These are phyloP conservation scores for Actinomortierella ambigua DNA, from an alignment of 371 early-diverging fungal species.

Conservation along the genomic window DNA sequence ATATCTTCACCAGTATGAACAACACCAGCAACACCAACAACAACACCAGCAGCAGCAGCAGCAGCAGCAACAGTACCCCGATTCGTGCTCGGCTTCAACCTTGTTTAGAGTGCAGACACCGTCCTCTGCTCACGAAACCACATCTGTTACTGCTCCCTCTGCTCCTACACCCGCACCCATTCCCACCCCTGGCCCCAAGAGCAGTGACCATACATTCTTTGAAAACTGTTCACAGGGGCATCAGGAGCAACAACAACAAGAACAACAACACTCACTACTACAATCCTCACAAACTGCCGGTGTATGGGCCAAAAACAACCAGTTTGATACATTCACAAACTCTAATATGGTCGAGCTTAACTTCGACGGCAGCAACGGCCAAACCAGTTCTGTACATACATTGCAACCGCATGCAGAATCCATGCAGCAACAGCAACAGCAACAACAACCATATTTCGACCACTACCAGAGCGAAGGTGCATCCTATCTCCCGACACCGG, in stretches of 20 bases:
- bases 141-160: not conserved
- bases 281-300: conserved; percentile 3
- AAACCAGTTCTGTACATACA: not conserved
- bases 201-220: conserved; percentile 1
- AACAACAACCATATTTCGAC: not conserved
- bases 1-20: too few species aligned
- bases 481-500: not conserved
- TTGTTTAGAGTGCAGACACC: too few species aligned
- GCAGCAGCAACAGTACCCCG: too few species aligned
- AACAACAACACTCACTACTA: not conserved
- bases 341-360: not conserved
- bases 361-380: not conserved
- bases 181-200: not conserved
- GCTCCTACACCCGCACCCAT: too few species aligned
- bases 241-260: not conserved
- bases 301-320: not conserved
- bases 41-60: too few species aligned
- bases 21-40: too few species aligned
- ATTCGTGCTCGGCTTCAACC: too few species aligned
- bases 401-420: not conserved
- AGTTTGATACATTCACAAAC: not conserved
- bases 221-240: not conserved
- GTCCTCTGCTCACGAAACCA: too few species aligned
- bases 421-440: not conserved
- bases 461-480: not conserved